Evolutionary conservation across 225 moss, liverwort and hornwort genomes (phyloP).

Genomic region (Ulota crispa): DNA sequence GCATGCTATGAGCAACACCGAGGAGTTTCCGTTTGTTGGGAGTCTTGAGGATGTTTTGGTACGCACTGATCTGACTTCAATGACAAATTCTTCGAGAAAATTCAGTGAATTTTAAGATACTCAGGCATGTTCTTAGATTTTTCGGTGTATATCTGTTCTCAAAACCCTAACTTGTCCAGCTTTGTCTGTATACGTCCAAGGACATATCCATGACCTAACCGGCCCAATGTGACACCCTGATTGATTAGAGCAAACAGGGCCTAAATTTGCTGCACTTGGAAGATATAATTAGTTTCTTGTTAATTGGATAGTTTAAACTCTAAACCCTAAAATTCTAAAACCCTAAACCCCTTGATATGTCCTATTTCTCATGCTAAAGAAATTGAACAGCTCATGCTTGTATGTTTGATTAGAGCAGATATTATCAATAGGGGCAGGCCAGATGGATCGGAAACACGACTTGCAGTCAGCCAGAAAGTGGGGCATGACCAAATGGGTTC

Average conservation of each 20-base stretch:
- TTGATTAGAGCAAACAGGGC: neutral
- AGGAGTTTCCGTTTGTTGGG: constrained; percentile 69
- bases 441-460: constrained; percentile 72
- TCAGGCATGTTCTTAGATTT: no score
- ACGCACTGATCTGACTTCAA: neutral
- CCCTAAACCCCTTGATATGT: neutral
- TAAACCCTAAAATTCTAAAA: no score
- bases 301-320: neutral
- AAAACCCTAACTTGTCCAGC: no score
- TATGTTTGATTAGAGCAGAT: constrained; percentile 47
- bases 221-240: neutral
- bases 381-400: neutral
- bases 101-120: no score
- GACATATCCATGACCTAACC: no score
- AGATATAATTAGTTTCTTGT: neutral
- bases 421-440: constrained; percentile 78
- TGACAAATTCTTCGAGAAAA: no score
- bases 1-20: constrained; percentile 81
- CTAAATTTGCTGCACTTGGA: neutral
- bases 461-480: constrained; percentile 58
- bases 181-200: no score
- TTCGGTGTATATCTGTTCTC: no score
- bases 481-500: constrained; percentile 87
- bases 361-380: neutral
- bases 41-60: constrained; percentile 75